A percentile compares a stretch with the other conserved stretches of the same genome.
These are phyloP conservation scores for Penicillium psychrosexuale DNA, from an alignment of 2,329 filamentous ascomycete species.

Conservation along the genomic window DNA sequence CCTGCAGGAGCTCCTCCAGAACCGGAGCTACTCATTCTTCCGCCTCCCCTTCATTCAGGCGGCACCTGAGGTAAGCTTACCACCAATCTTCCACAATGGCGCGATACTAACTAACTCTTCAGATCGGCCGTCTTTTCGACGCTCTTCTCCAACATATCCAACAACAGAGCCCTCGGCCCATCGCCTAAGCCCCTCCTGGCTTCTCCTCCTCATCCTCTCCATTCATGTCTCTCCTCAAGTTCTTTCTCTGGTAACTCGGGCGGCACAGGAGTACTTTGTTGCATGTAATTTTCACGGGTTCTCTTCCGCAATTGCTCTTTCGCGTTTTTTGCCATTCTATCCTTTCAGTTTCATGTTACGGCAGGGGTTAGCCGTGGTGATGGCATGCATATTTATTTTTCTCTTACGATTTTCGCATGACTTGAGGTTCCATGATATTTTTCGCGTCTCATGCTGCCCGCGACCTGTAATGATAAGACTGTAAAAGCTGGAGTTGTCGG, in stretches of 20 bases:
- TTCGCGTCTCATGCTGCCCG: slow-evolving; percentile 22
- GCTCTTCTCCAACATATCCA: slow-evolving; percentile 47
- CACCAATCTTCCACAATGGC: not conserved
- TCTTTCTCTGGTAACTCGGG: slow-evolving; percentile 11
- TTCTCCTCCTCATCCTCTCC: slow-evolving; percentile 9
- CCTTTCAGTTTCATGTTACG: slow-evolving; percentile 24
- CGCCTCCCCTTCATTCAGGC: slow-evolving; percentile 88
- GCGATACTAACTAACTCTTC: slow-evolving; percentile 5
- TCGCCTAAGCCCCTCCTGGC: slow-evolving; percentile 26
- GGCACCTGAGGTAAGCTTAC: slow-evolving; percentile 68
- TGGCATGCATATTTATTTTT: slow-evolving; percentile 27
- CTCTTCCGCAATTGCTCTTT: slow-evolving; percentile 18
- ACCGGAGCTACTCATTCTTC: slow-evolving; percentile 87
- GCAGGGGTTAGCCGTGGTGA: slow-evolving; percentile 23
- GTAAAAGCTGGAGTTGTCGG: slow-evolving; percentile 34
- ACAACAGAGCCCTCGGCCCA: slow-evolving; percentile 47
- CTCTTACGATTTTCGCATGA: slow-evolving; percentile 27
- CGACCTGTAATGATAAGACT: slow-evolving; percentile 39
- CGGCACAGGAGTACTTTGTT: slow-evolving; percentile 10
- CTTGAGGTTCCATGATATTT: slow-evolving; percentile 26
- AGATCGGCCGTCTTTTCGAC: slow-evolving; percentile 48
- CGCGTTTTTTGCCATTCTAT: slow-evolving; percentile 14
- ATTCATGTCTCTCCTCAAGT: slow-evolving; percentile 6
- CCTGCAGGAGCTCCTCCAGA: slow-evolving; percentile 85
- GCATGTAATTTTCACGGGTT: slow-evolving; percentile 20